Evolutionary conservation across 2,329 filamentous ascomycete genomes (phyloP).

Genomic region (Alternaria burnsii): DNA sequence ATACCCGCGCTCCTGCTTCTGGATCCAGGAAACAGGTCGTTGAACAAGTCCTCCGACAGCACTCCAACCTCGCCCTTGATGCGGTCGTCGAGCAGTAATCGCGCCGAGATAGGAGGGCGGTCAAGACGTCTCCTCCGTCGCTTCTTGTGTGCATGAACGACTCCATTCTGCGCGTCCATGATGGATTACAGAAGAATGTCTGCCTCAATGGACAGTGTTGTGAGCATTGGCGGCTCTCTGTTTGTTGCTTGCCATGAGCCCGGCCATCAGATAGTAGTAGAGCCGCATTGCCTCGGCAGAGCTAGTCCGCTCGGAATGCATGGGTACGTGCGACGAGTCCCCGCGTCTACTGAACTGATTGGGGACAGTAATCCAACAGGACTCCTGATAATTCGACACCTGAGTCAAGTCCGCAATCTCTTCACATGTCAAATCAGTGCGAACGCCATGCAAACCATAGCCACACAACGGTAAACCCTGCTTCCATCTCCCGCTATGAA

Average conservation of each 20-base stretch:
- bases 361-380: not conserved
- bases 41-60: conserved; percentile 84
- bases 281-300: conserved; percentile 36
- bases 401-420: conserved; percentile 2
- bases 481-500: conserved; percentile 15
- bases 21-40: conserved; percentile 74
- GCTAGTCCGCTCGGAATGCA: conserved; percentile 10
- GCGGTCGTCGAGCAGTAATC: conserved; percentile 83
- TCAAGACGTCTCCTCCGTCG: conserved; percentile 65
- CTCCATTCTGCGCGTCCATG: conserved; percentile 46
- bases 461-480: conserved; percentile 10
- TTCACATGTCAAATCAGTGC: conserved; percentile 7
- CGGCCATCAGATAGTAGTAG: conserved; percentile 3
- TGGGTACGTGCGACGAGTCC: conserved; percentile 1
- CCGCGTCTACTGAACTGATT: conserved; percentile 10
- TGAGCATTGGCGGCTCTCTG: conserved; percentile 21
- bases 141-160: conserved; percentile 56
- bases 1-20: conserved; percentile 31
- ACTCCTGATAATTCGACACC: not conserved
- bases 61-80: conserved; percentile 86
- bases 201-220: conserved; percentile 19
- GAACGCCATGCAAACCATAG: conserved; percentile 1
- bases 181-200: conserved; percentile 8
- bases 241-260: conserved; percentile 25
- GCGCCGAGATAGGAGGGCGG: conserved; percentile 79